Percentiles rank a stretch among this genome's conserved stretches.
Evolutionary conservation across 2,329 filamentous ascomycete species (phyloP).

Genomic region (Pseudocercospora cruenta): DNA sequence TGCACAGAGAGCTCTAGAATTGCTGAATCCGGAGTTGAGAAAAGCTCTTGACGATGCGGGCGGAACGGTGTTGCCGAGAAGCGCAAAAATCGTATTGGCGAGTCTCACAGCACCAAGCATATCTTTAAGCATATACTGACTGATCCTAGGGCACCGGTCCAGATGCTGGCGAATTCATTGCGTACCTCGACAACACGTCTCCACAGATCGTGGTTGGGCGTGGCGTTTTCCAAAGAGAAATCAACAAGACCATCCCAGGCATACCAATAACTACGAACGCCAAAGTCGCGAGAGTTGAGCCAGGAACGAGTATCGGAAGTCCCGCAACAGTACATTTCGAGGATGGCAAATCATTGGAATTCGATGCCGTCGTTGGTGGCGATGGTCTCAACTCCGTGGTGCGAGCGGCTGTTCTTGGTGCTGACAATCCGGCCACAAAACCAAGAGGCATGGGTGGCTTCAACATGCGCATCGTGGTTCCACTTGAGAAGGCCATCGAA

Average conservation of each 20-base stretch:
- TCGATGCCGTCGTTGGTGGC: conserved; percentile 1
- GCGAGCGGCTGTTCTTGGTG: conserved; percentile 1
- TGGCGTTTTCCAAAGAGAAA: conserved; percentile 1
- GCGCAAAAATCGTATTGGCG: conserved; percentile 16
- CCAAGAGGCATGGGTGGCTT: conserved; percentile 14
- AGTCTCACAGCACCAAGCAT: background rate
- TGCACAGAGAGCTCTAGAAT: conserved; percentile 14
- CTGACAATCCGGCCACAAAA: conserved; percentile 12
- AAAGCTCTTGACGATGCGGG: conserved; percentile 17
- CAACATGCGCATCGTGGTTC: conserved; percentile 14
- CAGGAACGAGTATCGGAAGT: background rate
- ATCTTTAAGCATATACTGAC: background rate
- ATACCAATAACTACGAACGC: background rate
- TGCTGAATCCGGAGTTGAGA: conserved; percentile 15
- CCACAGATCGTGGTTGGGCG: conserved; percentile 6
- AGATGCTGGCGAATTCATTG: conserved; percentile 2
- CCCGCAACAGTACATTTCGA: background rate
- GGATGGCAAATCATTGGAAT: background rate
- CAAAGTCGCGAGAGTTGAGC: background rate
- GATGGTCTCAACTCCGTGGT: conserved; percentile 7
- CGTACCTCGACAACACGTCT: background rate
- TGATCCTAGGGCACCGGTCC: background rate
- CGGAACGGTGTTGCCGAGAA: conserved; percentile 11
- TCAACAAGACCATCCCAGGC: conserved; percentile 7
- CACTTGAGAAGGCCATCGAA: conserved; percentile 8